These are phyloP conservation scores for Silene vulgaris DNA, from an alignment of 179 eudicot genomes.

Conservation along the genomic window DNA sequence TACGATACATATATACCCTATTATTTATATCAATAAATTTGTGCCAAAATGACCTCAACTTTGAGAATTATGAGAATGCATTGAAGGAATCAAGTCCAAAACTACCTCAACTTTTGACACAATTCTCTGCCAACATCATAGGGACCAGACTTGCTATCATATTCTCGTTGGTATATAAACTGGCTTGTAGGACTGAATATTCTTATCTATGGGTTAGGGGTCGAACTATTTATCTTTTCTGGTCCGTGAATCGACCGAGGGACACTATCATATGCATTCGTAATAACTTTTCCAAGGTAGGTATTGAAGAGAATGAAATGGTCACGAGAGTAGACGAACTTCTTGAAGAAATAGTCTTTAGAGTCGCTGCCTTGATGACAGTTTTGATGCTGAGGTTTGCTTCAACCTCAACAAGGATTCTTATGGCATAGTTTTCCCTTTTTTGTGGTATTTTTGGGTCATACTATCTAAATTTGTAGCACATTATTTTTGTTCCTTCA, in stretches of 20 bases:
- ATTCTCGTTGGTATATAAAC: slow-evolving; percentile 48
- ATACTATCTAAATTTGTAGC: too few relatives aligned
- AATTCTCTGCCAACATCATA: slow-evolving; percentile 70
- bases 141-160: slow-evolving; percentile 78
- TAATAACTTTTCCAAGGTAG: slow-evolving; percentile 40
- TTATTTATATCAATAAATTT: too few relatives aligned
- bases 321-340: slow-evolving; percentile 40
- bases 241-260: slow-evolving; percentile 56
- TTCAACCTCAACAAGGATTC: slow-evolving; percentile 27
- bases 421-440: too few relatives aligned
- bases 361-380: slow-evolving; percentile 51
- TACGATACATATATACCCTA: too few relatives aligned
- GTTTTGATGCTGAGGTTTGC: slow-evolving; percentile 54
- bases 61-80: slow-evolving; percentile 19
- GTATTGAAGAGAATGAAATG: slow-evolving; percentile 49
- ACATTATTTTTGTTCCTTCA: too few relatives aligned
- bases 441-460: too few relatives aligned
- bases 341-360: slow-evolving; percentile 49
- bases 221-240: slow-evolving; percentile 75
- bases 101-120: slow-evolving; percentile 57
- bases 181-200: slow-evolving; percentile 45
- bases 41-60: too few relatives aligned
- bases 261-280: slow-evolving; percentile 45
- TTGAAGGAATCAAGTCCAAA: slow-evolving; percentile 57
- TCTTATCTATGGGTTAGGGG: slow-evolving; percentile 49